Evolutionary conservation across 1,284 basidiomycete genomes (phyloP), one percentile per base, ranked within the genome.

Genomic region (Boletus sp.): DNA sequence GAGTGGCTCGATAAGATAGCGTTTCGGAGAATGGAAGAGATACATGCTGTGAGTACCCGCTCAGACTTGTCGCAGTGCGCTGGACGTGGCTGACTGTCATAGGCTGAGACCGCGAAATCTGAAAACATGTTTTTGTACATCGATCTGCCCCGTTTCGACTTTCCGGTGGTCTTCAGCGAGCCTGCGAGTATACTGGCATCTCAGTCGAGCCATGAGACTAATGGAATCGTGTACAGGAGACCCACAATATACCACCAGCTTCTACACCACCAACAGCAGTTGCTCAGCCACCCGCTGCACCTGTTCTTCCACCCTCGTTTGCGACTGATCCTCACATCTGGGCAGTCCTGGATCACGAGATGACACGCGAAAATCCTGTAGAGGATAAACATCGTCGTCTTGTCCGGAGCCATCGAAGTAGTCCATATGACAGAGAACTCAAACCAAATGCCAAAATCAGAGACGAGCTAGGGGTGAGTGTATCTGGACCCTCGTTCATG

Each of bases 371-470:
- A 58, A 99, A 99, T 61, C 93, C 94, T 0, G 93, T 98, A 0
- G 96, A 99, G 65, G 91, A 94, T 60, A 99, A 99, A 63, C 94
- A 98, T 62, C 82, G 95, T 29, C 81, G 95, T 8, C 77, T 99
- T 1, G 89, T 98, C 47, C 87, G 96, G 49, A 94, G 93, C 62
- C 95, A 99, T 60, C 76, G 96, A 42, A 91, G 91, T 43, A 94
- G 94, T 33, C 92, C 94, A 0, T 87, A 97, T 46, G 96, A 98
- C 58, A 76, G 94, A 36, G 96, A 99, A 61, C 75, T 99, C 46
- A 99, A 99, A 61, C 96, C 96, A 0, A 94, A 97, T 57, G 93
- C 91, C 2, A 92, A 91, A 60, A 91, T 95, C 50, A 76, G 96
- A 51, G 96, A 99, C 65, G 90, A 94, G 50, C 80, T 99, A 7